A percentile compares a stretch with the other conserved stretches of the same genome.
These are phyloP conservation scores for Taxawa tesnikishii DNA, from an alignment of 2,329 filamentous ascomycete genomes.

Conservation along the genomic window DNA sequence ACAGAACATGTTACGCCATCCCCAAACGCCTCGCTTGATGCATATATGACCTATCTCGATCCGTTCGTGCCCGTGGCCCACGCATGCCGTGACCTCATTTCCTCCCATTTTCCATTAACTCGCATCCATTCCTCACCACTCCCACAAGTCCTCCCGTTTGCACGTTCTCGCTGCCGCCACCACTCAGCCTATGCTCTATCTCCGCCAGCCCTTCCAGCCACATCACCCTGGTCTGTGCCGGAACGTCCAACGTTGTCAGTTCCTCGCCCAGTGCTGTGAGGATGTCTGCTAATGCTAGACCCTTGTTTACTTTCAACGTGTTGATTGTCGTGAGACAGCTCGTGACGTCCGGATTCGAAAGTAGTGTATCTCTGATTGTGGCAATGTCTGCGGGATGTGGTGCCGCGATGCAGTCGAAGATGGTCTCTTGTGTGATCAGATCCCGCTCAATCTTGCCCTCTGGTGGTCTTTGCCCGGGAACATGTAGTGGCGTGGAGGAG, in stretches of 20 bases:
- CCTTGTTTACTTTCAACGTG: constrained; percentile 71
- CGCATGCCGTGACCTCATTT: too few relatives aligned
- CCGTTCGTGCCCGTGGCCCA: too few relatives aligned
- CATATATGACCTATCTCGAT: too few relatives aligned
- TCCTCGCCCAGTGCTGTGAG: constrained; percentile 78
- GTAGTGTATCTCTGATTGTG: constrained; percentile 70
- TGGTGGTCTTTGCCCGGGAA: constrained; percentile 32
- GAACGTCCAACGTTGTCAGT: constrained; percentile 70
- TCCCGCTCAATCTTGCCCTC: constrained; percentile 56
- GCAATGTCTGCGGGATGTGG: constrained; percentile 82
- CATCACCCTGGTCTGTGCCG: constrained; percentile 71
- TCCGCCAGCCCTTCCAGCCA: constrained; percentile 89
- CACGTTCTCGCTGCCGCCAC: constrained; percentile 73
- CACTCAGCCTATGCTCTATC: constrained; percentile 81
- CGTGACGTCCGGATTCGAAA: constrained; percentile 76
- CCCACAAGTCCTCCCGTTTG: constrained; percentile 92
- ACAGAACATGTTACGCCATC: too few relatives aligned
- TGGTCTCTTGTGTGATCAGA: constrained; percentile 78
- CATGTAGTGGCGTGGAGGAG: constrained; percentile 55
- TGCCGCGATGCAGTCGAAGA: constrained; percentile 95
- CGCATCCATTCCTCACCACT: constrained; percentile 74
- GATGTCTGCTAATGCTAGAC: constrained; percentile 86
- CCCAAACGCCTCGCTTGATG: too few relatives aligned
- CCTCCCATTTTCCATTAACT: constrained; percentile 44
- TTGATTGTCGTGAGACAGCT: constrained; percentile 82